Conservation (phyloP, 495 filamentous ascomycete species). For the Penicillium goetzii region DNA sequence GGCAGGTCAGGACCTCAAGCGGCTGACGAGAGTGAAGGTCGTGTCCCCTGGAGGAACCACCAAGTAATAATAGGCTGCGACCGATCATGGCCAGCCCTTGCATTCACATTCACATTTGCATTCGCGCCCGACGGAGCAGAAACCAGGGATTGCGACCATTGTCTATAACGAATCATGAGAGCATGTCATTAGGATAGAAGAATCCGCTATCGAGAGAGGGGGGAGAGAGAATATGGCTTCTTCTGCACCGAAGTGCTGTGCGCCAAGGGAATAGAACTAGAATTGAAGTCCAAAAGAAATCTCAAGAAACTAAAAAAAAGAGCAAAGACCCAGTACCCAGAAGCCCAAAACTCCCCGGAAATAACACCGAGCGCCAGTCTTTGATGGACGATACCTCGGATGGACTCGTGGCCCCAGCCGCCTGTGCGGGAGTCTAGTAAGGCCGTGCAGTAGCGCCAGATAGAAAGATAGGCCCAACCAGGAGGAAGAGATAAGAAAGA, state of each 20-base stretch:
- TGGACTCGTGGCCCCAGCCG: slow-evolving; percentile 1
- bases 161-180: slow-evolving; percentile 31
- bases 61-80: slow-evolving; percentile 4
- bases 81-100: not conserved
- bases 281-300: slow-evolving; percentile 5
- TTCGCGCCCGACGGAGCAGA: slow-evolving; percentile 1
- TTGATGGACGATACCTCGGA: slow-evolving; percentile 9
- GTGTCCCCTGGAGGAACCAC: not conserved
- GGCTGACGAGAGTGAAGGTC: not conserved
- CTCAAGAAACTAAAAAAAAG: not conserved
- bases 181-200: slow-evolving; percentile 30
- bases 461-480: slow-evolving; percentile 5
- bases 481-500: slow-evolving; percentile 13
- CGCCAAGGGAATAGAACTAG: slow-evolving; percentile 2
- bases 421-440: not conserved
- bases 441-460: slow-evolving; percentile 11
- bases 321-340: not conserved
- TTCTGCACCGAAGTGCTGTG: slow-evolving; percentile 5
- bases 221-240: slow-evolving; percentile 2
- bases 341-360: not conserved
- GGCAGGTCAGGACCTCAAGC: not conserved
- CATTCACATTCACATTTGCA: slow-evolving; percentile 12
- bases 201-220: slow-evolving; percentile 14
- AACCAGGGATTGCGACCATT: slow-evolving; percentile 14
- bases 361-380: slow-evolving; percentile 26